A percentile compares a stretch with the other conserved stretches of the same genome.
Evolutionary conservation across 2,329 filamentous ascomycete genomes (phyloP).

Genomic region (Trichothecium roseum): DNA sequence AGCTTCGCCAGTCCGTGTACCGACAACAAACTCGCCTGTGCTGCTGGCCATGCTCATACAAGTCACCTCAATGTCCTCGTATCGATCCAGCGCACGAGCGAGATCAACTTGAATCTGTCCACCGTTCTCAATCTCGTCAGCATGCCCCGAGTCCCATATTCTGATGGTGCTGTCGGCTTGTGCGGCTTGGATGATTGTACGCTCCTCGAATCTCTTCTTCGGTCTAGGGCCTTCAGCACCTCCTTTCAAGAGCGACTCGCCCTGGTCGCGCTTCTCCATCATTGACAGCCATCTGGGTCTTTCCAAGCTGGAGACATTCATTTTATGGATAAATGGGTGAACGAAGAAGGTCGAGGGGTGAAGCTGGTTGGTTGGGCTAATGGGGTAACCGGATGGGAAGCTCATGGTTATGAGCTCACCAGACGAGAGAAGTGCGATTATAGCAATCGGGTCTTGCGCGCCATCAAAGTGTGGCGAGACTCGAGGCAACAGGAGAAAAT

Average conservation of each 20-base stretch:
- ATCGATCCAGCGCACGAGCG: conserved; percentile 70
- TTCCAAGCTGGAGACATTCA: conserved; percentile 63
- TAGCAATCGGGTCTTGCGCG: conserved; percentile 80
- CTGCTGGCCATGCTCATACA: conserved; percentile 70
- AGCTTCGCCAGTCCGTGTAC: conserved; percentile 73
- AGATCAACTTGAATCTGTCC: conserved; percentile 77
- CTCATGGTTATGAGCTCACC: conserved; percentile 84
- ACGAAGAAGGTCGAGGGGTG: conserved; percentile 81
- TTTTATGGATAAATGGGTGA: conserved; percentile 74
- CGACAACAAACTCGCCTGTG: conserved; percentile 77
- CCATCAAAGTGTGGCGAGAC: conserved; percentile 77
- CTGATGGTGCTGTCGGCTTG: conserved; percentile 89
- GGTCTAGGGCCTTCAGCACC: conserved; percentile 63
- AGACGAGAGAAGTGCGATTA: conserved; percentile 69
- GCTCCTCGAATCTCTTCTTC: conserved; percentile 66
- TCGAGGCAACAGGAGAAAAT: conserved; percentile 78
- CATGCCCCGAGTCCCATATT: conserved; percentile 86
- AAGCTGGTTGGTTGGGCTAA: conserved; percentile 85
- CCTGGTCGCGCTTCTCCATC: conserved; percentile 71
- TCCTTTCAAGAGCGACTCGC: conserved; percentile 68
- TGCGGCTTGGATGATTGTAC: conserved; percentile 76
- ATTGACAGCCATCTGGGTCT: conserved; percentile 81
- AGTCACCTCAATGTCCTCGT: conserved; percentile 64
- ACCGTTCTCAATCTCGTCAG: conserved; percentile 86
- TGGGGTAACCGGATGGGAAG: conserved; percentile 85